Conservation (phyloP, 2,329 filamentous ascomycete species). For the Paraphoma sp. region DNA sequence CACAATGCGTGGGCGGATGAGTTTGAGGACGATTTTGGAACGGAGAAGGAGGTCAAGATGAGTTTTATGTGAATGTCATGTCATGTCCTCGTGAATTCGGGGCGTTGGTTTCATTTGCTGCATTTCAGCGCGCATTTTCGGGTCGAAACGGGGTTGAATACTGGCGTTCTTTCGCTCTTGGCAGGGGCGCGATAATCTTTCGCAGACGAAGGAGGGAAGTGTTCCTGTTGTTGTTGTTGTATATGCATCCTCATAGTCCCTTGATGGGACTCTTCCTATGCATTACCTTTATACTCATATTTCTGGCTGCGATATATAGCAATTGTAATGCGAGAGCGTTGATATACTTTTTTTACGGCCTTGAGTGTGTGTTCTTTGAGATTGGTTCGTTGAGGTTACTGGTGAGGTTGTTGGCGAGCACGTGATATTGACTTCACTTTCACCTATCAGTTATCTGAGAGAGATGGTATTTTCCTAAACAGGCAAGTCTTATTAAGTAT, state of each 20-base stretch:
- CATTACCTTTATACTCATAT: no score
- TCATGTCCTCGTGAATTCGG: not conserved
- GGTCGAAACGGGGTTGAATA: not conserved
- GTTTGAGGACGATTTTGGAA: conserved; percentile 54
- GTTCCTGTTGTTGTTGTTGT: no score
- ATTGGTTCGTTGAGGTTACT: no score
- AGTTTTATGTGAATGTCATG: conserved; percentile 46
- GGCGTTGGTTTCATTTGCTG: not conserved
- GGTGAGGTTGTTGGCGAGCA: not conserved
- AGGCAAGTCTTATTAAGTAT: not conserved
- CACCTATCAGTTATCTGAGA: not conserved
- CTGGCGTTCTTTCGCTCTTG: no score
- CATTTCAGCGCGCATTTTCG: not conserved
- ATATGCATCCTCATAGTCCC: no score
- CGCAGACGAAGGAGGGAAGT: no score
- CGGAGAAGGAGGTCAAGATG: conserved; percentile 57
- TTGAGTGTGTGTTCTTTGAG: no score
- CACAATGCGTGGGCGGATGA: conserved; percentile 58
- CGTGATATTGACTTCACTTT: not conserved
- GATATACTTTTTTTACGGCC: no score
- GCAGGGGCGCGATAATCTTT: no score
- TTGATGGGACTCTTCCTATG: no score
- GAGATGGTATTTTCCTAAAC: not conserved
- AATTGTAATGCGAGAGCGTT: no score
- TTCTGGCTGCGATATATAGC: no score